Conservation (phyloP, 2,329 filamentous ascomycete species). For the Alternaria solani region DNA sequence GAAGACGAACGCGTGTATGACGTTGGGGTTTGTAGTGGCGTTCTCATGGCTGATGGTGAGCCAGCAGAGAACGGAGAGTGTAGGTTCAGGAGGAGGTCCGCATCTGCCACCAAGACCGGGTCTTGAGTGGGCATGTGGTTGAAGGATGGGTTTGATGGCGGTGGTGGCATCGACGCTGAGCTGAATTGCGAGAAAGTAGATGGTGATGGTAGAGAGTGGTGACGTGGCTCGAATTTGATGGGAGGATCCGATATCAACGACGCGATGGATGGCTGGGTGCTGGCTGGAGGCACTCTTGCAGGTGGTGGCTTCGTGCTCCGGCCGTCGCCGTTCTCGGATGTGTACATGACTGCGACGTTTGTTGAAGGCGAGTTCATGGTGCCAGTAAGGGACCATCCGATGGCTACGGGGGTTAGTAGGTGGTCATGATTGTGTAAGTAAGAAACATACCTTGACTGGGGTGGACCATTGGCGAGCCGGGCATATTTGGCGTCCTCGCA, state of each 20-base stretch:
- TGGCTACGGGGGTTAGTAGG: conserved; percentile 56
- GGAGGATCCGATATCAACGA: conserved; percentile 41
- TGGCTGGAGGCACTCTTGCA: conserved; percentile 32
- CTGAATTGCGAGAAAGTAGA: conserved; percentile 36
- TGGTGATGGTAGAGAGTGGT: conserved; percentile 33
- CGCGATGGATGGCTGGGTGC: conserved; percentile 40
- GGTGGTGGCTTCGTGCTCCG: conserved; percentile 31
- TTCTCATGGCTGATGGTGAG: conserved; percentile 30
- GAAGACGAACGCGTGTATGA: conserved; percentile 30
- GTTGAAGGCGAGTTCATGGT: conserved; percentile 86
- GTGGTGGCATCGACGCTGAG: conserved; percentile 43
- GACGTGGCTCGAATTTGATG: conserved; percentile 38
- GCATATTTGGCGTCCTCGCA: conserved; percentile 39
- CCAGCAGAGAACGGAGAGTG: conserved; percentile 54
- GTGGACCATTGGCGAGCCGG: conserved; percentile 59
- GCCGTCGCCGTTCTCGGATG: conserved; percentile 56
- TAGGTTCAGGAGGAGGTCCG: conserved; percentile 60
- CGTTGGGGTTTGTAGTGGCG: conserved; percentile 26
- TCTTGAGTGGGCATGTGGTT: conserved; percentile 38
- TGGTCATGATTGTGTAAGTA: not conserved
- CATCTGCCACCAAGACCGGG: conserved; percentile 53
- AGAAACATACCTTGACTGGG: conserved; percentile 57
- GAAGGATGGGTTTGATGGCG: conserved; percentile 39
- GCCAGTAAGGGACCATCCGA: conserved; percentile 88
- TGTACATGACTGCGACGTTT: conserved; percentile 82